Evolutionary conservation across 2,329 filamentous ascomycete genomes (phyloP).

Genomic region (Sporothrix variecibatus): DNA sequence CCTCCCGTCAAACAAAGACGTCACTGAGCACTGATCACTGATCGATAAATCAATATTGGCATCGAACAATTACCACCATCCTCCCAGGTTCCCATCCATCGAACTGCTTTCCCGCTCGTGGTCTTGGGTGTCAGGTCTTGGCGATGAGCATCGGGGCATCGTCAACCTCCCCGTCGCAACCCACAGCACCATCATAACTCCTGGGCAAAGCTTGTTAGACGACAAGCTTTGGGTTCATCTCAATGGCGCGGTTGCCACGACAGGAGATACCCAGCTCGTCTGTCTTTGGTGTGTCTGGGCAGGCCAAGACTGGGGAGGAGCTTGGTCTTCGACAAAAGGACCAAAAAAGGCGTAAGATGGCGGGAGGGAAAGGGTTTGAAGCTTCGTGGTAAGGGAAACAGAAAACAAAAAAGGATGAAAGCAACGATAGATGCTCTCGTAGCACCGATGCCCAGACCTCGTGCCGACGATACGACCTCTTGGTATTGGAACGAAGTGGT

Average conservation of each 20-base stretch:
- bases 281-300: background rate
- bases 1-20: background rate
- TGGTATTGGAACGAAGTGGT: conserved; percentile 7
- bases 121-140: background rate
- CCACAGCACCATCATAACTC: background rate
- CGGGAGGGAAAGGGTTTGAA: conserved; percentile 10
- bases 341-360: background rate
- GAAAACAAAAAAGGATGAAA: background rate
- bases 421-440: background rate
- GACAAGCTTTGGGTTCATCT: background rate
- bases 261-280: background rate
- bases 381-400: background rate
- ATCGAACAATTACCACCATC: background rate
- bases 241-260: background rate
- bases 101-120: background rate
- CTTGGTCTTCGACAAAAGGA: too few species aligned
- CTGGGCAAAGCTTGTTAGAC: background rate
- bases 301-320: conserved; percentile 6
- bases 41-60: background rate
- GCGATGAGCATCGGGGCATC: conserved; percentile 1
- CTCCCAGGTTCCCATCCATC: background rate
- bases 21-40: background rate
- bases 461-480: conserved; percentile 4
- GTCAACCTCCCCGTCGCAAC: background rate
- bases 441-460: conserved; percentile 2